Conservation (phyloP, 2,329 filamentous ascomycete genomes). For the Talaromyces sp. region DNA sequence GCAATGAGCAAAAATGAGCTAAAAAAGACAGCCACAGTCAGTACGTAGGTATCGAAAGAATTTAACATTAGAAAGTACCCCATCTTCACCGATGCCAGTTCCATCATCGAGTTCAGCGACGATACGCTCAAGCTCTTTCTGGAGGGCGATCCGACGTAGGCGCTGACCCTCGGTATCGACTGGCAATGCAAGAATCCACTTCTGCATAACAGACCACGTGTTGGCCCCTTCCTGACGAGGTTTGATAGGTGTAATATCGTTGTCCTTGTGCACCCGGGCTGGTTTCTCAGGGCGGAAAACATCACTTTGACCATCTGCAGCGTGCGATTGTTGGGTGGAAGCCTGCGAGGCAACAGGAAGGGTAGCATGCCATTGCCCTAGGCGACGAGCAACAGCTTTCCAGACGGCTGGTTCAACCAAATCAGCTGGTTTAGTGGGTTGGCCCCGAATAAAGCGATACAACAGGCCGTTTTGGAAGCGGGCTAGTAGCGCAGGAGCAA, state of each 20-base stretch:
- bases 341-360: conserved; percentile 46
- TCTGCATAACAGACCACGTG: conserved; percentile 91
- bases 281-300: conserved; percentile 12
- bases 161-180: conserved; percentile 63
- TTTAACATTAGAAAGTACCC: conserved; percentile 43
- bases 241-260: conserved; percentile 39
- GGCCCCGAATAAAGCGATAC: conserved; percentile 82
- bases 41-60: background rate
- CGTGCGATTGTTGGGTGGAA: background rate
- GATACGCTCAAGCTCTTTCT: conserved; percentile 67
- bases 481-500: conserved; percentile 82
- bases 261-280: conserved; percentile 10
- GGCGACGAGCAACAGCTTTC: conserved; percentile 71
- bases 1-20: conserved; percentile 91
- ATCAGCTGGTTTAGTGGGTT: conserved; percentile 73
- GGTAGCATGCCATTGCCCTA: conserved; percentile 88
- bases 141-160: conserved; percentile 60
- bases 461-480: conserved; percentile 95
- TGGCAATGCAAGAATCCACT: conserved; percentile 86
- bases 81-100: conserved; percentile 67
- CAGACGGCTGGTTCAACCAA: conserved; percentile 70
- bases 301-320: background rate
- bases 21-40: conserved; percentile 13
- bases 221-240: conserved; percentile 72
- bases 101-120: conserved; percentile 67